Base-by-base conservation (phyloP, 805 yeast genomes). In the Candida coquimbonensis region DNA sequence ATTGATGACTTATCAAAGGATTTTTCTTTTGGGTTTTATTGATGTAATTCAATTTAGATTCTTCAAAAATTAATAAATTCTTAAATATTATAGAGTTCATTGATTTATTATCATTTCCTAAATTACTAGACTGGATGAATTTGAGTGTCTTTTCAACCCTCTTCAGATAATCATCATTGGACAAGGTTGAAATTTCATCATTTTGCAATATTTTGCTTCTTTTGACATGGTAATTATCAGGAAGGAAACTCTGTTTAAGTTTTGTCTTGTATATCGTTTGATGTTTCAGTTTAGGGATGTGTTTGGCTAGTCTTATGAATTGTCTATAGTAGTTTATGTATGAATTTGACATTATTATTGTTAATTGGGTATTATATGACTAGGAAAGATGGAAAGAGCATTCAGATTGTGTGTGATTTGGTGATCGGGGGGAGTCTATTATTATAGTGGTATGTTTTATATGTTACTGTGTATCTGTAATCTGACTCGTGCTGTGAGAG, bases 221-320 rank as follows among this genome's bases (percentile, higher is more conserved):
- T 19, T 29, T 40, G 5, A 40, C 9, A 9, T 32, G 5, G 16
- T 31, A 45, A 9, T 34, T 33, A 37, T 14, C 26, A 9, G 38
- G 33, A 16, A 38, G 24, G n/a, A 38, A 27, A 16, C 31, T 6
- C 4, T 26, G 37, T 36, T 43, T 46, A 12, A 46, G 34, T 33
- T 43, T 40, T 11, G 12, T n/a, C 27, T 39, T 43, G 26, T 43
- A 46, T 3, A 43, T 24, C 6, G 35, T 36, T 13, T 37, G 40
- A 13, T 43, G 34, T 29, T 46, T 46, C 21, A 40, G 37, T 24
- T 46, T 46, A 17, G 41, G 49, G 9, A 46, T 42, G 34, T 36
- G 33, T 25, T 36, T 42, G 21, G 44, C 25, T 13, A 46, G 17
- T 12, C 49, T 25, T 24, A 42, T 33, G 38, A 46, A 43, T 26